Base-by-base conservation (phyloP, 352 stramenopile species). In the Pythium guiyangense region DNA sequence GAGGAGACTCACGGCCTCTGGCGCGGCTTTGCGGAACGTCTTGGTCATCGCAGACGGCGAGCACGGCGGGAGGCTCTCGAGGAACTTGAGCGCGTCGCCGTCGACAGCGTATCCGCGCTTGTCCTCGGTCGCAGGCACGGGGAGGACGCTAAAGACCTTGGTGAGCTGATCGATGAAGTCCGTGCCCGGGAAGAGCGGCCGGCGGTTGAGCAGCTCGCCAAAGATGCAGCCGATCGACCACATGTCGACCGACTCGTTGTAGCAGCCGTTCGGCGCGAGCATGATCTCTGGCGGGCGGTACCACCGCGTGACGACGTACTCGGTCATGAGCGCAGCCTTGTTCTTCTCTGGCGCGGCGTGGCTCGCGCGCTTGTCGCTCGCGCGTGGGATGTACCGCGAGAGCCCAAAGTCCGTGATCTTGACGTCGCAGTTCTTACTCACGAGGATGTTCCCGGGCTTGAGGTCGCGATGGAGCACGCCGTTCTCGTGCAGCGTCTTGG, bases 151-250 rank as follows among this genome's bases (percentile, higher is more conserved):
- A 54, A 92, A 94, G 26, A 94, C 77, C 0, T 78, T 66, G 3
- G 84, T 86, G 56, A 92, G 73, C 49, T 93, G 84, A 59, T 92
- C 84, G 60, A 93, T 77, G 48, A 93, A 93, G 45, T 93, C 81
- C 9, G 72, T 71, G 18, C 84, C 84, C 5, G 84, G 79, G 51
- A 92, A 92, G 44, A 93, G 67, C 31, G 84, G 84, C 26, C 82
- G 72, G 22, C 84, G 78, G 50, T 88, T 86, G 1, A 96, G 70
- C 50, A 96, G 66, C 62, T 96, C 96, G 3, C 94, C 96, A 43
- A 99, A 90, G 62, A 99, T 99, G 66, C 84, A 94, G 25, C 84
- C 84, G 37, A 94, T 88, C 1, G 80, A 92, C 84, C 84, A 92
- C 83, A 94, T 92, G 55, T 94, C 84, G 44, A 92, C 74, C 20